Conservation (phyloP, 148 eudicot genomes). For the Rhododendron ovatum region DNA sequence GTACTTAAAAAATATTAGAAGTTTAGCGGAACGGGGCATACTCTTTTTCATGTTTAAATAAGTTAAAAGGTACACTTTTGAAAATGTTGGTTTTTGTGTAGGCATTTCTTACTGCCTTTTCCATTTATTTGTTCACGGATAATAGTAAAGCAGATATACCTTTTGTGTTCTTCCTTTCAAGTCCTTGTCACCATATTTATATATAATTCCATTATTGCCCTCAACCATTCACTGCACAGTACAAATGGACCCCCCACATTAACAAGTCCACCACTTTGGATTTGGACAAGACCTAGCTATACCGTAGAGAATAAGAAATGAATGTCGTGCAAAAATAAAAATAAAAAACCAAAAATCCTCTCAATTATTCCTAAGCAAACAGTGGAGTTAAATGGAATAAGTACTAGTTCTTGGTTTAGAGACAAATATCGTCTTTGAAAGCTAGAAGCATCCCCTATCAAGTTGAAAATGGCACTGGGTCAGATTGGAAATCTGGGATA, state of each 20-base stretch:
- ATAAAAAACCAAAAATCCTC: background rate
- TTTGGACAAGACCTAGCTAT: background rate
- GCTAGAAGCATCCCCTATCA: constrained; percentile 3
- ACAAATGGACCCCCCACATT: background rate
- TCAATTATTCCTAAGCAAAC: constrained; percentile 1
- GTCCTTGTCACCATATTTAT: background rate
- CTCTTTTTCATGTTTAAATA: background rate
- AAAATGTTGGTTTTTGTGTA: background rate
- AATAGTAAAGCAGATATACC: background rate
- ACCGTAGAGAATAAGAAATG: background rate
- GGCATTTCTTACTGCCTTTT: background rate
- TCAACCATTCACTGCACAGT: background rate
- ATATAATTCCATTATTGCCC: background rate
- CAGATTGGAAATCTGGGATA: background rate
- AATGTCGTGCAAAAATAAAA: background rate
- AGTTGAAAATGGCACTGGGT: background rate
- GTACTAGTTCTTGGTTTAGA: background rate
- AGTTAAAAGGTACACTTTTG: background rate
- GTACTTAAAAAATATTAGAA: no score
- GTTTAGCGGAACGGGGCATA: background rate
- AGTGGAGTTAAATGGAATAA: background rate
- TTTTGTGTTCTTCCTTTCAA: background rate
- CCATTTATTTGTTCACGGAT: background rate
- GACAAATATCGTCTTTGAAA: background rate
- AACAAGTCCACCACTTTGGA: background rate